Evolutionary conservation across 352 stramenopile species (phyloP).

Genomic region (Halophytophthora batemanensis): DNA sequence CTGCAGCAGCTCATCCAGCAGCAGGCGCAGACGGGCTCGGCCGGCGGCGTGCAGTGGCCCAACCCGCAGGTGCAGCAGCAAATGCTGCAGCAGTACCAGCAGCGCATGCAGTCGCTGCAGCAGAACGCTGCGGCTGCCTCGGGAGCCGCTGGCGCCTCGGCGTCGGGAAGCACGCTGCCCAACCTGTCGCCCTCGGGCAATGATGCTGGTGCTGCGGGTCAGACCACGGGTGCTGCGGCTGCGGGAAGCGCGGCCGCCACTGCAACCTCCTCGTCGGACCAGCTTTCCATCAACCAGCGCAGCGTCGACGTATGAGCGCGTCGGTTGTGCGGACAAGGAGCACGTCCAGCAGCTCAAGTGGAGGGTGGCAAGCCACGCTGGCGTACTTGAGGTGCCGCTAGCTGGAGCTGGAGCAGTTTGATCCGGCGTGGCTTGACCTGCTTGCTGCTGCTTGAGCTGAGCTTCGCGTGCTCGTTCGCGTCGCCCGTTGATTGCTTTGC

Average conservation of each 20-base stretch:
- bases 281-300: conserved; percentile 70
- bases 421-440: too few relatives aligned
- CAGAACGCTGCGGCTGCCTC: conserved; percentile 18
- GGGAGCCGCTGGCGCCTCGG: conserved; percentile 7
- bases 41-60: conserved; percentile 54
- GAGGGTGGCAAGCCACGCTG: too few relatives aligned
- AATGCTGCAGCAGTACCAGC: conserved; percentile 89
- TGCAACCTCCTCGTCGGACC: conserved; percentile 36
- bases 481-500: too few relatives aligned
- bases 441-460: too few relatives aligned
- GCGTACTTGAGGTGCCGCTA: too few relatives aligned
- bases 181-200: conserved; percentile 47
- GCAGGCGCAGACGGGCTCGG: conserved; percentile 60
- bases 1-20: conserved; percentile 86
- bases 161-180: conserved; percentile 27
- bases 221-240: conserved; percentile 21
- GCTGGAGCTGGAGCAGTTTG: too few relatives aligned
- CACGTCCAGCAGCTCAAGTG: conserved; percentile 2
- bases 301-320: conserved; percentile 68
- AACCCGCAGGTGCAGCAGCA: conserved; percentile 85
- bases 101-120: conserved; percentile 73
- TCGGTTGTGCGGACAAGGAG: conserved; percentile 11
- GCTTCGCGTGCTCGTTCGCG: too few relatives aligned
- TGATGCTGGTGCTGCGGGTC: conserved; percentile 21
- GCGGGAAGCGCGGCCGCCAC: conserved; percentile 14